Percentiles rank a stretch among this genome's conserved stretches.
phyloP scores from a whole-genome alignment of 2,329 filamentous ascomycete genomes.

The Ophiostoma himal-ulmi region DNA sequence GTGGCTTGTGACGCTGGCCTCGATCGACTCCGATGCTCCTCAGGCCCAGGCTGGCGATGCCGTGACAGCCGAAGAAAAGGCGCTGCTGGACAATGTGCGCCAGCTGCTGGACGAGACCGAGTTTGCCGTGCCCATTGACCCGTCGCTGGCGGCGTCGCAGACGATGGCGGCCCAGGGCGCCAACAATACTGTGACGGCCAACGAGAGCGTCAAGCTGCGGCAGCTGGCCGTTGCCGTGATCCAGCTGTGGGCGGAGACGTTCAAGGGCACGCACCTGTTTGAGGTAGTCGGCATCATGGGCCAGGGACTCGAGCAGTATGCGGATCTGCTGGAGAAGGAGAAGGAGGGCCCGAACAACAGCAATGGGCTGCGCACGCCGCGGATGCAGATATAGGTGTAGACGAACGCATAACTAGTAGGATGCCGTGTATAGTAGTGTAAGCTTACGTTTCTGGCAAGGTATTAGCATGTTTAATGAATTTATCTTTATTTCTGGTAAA shows the following conservation, averaged over 20 bases:
- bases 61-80: conserved; percentile 45
- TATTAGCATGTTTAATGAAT: too few species aligned
- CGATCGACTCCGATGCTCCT: conserved; percentile 32
- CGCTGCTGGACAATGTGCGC: conserved; percentile 50
- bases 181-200: conserved; percentile 31
- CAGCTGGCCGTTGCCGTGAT: conserved; percentile 54
- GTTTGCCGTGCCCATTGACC: conserved; percentile 55
- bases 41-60: conserved; percentile 33
- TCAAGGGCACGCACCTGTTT: conserved; percentile 57
- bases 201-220: conserved; percentile 47
- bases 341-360: not conserved
- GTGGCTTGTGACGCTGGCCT: conserved; percentile 53
- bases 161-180: not conserved
- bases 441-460: too few species aligned
- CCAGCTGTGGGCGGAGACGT: conserved; percentile 56
- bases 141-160: conserved; percentile 39
- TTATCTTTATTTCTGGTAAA: too few species aligned
- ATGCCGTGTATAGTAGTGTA: not conserved
- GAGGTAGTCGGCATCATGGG: conserved; percentile 56
- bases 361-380: conserved; percentile 5
- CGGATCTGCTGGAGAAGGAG: conserved; percentile 48
- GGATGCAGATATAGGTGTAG: not conserved
- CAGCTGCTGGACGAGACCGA: conserved; percentile 58
- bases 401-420: too few species aligned
- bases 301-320: conserved; percentile 51